These are phyloP conservation scores for Lathyrus tuberosus DNA, from an alignment of 306 rosid genomes.

Conservation along the genomic window DNA sequence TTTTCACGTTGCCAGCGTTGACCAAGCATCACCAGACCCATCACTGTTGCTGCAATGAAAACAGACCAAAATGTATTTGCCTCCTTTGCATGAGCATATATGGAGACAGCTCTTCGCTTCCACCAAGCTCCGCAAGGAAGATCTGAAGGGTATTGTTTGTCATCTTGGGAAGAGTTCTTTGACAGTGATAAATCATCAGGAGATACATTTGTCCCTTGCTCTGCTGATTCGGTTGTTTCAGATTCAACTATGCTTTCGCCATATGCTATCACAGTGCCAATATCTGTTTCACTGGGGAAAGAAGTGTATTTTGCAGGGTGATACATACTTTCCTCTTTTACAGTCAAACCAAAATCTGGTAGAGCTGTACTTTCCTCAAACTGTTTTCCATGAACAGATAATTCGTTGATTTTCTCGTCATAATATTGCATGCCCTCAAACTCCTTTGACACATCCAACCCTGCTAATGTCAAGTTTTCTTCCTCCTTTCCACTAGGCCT, in stretches of 20 bases:
- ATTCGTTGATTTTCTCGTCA: slow-evolving; percentile 54
- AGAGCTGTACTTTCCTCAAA: slow-evolving; percentile 68
- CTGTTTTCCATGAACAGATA: slow-evolving; percentile 59
- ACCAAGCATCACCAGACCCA: slow-evolving; percentile 80
- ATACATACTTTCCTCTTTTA: slow-evolving; percentile 58
- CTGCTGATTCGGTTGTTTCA: slow-evolving; percentile 52
- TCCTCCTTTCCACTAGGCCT: slow-evolving; percentile 67
- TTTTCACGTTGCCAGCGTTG: slow-evolving; percentile 92
- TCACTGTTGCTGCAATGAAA: slow-evolving; percentile 86
- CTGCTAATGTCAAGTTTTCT: slow-evolving; percentile 54
- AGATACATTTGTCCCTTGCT: slow-evolving; percentile 49
- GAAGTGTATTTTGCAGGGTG: slow-evolving; percentile 52
- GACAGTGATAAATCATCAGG: slow-evolving; percentile 54
- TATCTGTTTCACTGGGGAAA: slow-evolving; percentile 57
- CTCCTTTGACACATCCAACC: slow-evolving; percentile 62
- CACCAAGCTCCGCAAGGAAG: slow-evolving; percentile 98
- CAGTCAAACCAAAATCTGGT: slow-evolving; percentile 57
- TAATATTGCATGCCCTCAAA: slow-evolving; percentile 60
- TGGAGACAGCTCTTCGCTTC: slow-evolving; percentile 86
- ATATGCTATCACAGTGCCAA: slow-evolving; percentile 48
- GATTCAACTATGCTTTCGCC: slow-evolving; percentile 50
- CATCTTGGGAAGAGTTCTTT: slow-evolving; percentile 47
- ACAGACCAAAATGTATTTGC: slow-evolving; percentile 89
- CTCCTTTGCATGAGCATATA: slow-evolving; percentile 88
- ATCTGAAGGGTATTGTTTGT: slow-evolving; percentile 44